Evolutionary conservation across 2,329 filamentous ascomycete genomes (phyloP).

Genomic region (Stachybotrys echinatus): DNA sequence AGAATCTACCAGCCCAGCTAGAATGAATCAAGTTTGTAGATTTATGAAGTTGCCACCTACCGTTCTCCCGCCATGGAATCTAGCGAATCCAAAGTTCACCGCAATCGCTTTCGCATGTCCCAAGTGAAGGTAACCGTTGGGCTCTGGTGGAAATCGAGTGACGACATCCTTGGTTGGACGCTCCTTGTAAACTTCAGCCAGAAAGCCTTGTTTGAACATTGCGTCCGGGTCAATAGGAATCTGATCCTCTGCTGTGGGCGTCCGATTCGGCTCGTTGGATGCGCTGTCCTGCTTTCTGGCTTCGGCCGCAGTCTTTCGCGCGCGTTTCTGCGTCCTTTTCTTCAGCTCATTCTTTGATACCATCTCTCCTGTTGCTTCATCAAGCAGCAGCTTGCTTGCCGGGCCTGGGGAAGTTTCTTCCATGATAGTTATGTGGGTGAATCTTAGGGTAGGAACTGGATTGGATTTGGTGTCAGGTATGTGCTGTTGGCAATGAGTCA

Average conservation of each 20-base stretch:
- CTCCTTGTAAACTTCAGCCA: conserved; percentile 66
- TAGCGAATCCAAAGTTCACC: conserved; percentile 93
- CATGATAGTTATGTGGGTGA: background rate
- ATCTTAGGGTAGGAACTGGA: too few relatives aligned
- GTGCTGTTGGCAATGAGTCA: background rate
- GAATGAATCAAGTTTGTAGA: background rate
- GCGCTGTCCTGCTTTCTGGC: background rate
- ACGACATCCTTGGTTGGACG: conserved; percentile 56
- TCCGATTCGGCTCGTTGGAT: background rate
- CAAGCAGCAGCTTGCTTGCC: conserved; percentile 50
- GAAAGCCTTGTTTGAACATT: conserved; percentile 78
- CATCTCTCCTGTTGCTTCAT: conserved; percentile 62
- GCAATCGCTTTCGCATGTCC: conserved; percentile 95
- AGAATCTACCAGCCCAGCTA: background rate
- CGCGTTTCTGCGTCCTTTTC: conserved; percentile 53
- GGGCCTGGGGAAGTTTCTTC: background rate
- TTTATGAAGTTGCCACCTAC: background rate
- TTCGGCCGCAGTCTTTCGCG: conserved; percentile 45
- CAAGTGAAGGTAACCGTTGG: conserved; percentile 90
- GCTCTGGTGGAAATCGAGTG: conserved; percentile 78
- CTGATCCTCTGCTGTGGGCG: background rate
- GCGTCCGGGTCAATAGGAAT: conserved; percentile 46
- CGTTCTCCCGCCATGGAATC: conserved; percentile 63
- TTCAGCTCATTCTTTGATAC: conserved; percentile 60
- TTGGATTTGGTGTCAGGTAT: too few relatives aligned